Percentiles rank a stretch among this genome's conserved stretches.
These are phyloP conservation scores for Solanum okadae DNA, from an alignment of 257 asterid genomes.

Conservation along the genomic window DNA sequence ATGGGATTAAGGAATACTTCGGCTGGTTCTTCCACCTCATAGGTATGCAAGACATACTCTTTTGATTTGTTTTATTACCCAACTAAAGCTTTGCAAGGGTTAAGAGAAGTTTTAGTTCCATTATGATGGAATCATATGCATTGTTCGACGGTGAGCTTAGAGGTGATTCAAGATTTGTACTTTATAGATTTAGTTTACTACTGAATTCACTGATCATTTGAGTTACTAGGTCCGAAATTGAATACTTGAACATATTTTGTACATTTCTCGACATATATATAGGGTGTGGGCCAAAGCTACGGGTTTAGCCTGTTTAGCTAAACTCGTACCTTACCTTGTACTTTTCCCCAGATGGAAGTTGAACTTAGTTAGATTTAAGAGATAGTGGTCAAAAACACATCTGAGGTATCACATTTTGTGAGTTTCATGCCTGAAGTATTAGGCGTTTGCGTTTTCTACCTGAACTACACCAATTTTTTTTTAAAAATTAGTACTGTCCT, in stretches of 20 bases:
- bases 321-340: not conserved
- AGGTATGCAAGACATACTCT: not conserved
- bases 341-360: not conserved
- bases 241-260: not conserved
- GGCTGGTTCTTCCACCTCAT: not conserved
- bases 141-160: not conserved
- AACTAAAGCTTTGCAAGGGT: not conserved
- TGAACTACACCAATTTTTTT: not conserved
- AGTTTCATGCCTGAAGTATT: not conserved
- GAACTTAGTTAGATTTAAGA: not conserved
- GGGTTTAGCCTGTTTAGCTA: not conserved
- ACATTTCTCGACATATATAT: not conserved
- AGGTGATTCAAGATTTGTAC: not conserved
- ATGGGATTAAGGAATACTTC: slow-evolving; percentile 55
- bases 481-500: accelerated
- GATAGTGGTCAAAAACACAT: not conserved
- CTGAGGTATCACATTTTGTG: not conserved
- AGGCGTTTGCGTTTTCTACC: not conserved
- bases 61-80: not conserved
- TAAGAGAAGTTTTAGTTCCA: not conserved
- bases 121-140: not conserved
- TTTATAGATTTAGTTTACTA: not conserved
- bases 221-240: not conserved
- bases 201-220: not conserved
- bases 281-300: not conserved